Evolutionary conservation across 2,329 filamentous ascomycete species (phyloP).

Genomic region (Ilyonectria destructans): DNA sequence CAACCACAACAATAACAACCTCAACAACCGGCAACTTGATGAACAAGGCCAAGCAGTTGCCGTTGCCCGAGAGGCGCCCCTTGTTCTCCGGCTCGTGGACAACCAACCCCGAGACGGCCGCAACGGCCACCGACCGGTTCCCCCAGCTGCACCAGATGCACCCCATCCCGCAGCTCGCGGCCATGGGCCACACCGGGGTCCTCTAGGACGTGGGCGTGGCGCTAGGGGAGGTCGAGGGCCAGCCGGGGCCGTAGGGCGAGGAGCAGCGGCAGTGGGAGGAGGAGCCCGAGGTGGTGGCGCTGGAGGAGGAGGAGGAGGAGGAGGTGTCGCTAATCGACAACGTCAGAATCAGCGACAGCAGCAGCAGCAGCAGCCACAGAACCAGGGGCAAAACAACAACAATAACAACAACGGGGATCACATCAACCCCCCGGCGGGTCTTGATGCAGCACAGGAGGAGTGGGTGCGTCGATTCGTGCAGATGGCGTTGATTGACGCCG

Average conservation of each 20-base stretch:
- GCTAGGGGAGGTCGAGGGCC: slow-evolving; percentile 43
- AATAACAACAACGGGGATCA: slow-evolving; percentile 22
- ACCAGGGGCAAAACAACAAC: slow-evolving; percentile 36
- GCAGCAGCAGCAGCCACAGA: slow-evolving; percentile 44
- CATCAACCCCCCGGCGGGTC: slow-evolving; percentile 49
- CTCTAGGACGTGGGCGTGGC: slow-evolving; percentile 38
- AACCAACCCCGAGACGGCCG: slow-evolving; percentile 53
- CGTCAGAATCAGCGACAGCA: slow-evolving; percentile 38
- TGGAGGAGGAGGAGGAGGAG: slow-evolving; percentile 43
- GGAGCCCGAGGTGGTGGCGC: slow-evolving; percentile 43
- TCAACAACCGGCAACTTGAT: slow-evolving; percentile 47
- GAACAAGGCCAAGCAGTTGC: slow-evolving; percentile 54
- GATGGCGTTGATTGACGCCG: slow-evolving; percentile 68
- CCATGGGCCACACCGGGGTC: slow-evolving; percentile 43
- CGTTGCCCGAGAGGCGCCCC: slow-evolving; percentile 71
- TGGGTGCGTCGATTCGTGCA: slow-evolving; percentile 71
- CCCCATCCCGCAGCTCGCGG: slow-evolving; percentile 50
- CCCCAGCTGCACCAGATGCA: slow-evolving; percentile 51
- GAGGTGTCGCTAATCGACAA: slow-evolving; percentile 46
- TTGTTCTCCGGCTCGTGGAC: slow-evolving; percentile 69
- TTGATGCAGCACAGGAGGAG: slow-evolving; percentile 65
- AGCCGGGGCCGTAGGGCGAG: slow-evolving; percentile 32
- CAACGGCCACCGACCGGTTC: slow-evolving; percentile 43
- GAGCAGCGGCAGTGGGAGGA: slow-evolving; percentile 41
- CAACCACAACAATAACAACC: slow-evolving; percentile 44